Conservation (phyloP, 805 yeast species). For the Yarrowia porcina region DNA sequence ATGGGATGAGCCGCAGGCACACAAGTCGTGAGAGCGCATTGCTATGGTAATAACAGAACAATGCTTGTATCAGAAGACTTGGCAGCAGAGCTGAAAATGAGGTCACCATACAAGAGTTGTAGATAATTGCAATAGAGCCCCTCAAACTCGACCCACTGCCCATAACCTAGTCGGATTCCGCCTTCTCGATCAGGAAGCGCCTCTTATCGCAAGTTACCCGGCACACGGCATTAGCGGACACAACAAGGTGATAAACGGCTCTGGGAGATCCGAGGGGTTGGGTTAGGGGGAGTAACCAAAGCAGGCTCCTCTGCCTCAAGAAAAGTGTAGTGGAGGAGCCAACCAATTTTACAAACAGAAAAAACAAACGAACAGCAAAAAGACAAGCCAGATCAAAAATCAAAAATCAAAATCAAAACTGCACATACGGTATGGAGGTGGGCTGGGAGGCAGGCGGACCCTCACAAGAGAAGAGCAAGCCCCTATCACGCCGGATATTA, state of each 20-base stretch:
- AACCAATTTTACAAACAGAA: not conserved
- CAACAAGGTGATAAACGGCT: constrained; percentile 5
- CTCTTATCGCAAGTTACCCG: constrained; percentile 3
- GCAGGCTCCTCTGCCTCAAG: not conserved
- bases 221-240: constrained; percentile 11
- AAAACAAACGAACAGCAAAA: not conserved
- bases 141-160: not conserved
- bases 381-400: no score
- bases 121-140: no score
- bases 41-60: not conserved
- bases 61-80: not conserved
- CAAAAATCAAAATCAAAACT: no score
- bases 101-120: no score
- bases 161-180: not conserved
- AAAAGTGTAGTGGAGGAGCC: not conserved
- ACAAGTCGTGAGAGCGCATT: not conserved
- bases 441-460: not conserved
- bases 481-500: not conserved
- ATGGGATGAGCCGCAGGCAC: constrained; percentile 20
- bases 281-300: not conserved
- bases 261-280: constrained; percentile 8
- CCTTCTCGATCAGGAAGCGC: not conserved
- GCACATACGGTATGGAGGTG: no score
- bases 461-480: not conserved
- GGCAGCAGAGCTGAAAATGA: not conserved